These are phyloP conservation scores for Venturia effusa DNA, from an alignment of 2,329 filamentous ascomycete genomes.

Conservation along the genomic window DNA sequence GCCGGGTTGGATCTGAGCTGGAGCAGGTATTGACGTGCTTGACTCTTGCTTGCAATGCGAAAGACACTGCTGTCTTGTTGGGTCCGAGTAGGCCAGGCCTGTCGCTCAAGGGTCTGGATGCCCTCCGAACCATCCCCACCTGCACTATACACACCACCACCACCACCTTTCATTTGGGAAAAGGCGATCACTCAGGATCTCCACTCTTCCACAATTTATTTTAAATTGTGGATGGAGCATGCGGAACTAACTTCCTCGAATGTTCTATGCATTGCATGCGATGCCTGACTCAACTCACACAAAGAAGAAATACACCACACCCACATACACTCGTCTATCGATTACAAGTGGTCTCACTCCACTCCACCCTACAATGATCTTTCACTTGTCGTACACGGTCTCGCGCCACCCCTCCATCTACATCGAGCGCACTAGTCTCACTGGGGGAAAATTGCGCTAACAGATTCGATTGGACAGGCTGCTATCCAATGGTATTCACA, in stretches of 20 bases:
- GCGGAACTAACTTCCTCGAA: neutral
- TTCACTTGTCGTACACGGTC: neutral
- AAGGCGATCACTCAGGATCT: neutral
- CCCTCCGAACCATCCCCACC: neutral
- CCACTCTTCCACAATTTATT: neutral
- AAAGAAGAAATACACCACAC: neutral
- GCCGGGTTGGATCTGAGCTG: neutral
- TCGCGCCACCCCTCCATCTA: neutral
- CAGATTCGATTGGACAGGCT: slow-evolving; percentile 25
- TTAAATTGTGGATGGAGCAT: neutral
- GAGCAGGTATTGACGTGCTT: neutral
- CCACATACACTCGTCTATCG: neutral
- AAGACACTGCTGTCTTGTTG: neutral
- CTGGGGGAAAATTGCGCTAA: neutral
- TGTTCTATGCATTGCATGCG: neutral
- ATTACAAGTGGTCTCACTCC: neutral
- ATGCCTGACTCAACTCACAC: neutral
- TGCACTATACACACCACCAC: neutral
- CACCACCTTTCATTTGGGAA: neutral
- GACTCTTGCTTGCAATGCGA: neutral
- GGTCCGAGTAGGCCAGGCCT: neutral
- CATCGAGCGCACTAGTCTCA: neutral
- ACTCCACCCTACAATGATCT: neutral
- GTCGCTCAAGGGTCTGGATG: neutral
- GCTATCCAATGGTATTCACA: slow-evolving; percentile 34